phyloP scores from a whole-genome alignment of 2,329 filamentous ascomycete genomes.

The Huntiella bhutanensis region DNA sequence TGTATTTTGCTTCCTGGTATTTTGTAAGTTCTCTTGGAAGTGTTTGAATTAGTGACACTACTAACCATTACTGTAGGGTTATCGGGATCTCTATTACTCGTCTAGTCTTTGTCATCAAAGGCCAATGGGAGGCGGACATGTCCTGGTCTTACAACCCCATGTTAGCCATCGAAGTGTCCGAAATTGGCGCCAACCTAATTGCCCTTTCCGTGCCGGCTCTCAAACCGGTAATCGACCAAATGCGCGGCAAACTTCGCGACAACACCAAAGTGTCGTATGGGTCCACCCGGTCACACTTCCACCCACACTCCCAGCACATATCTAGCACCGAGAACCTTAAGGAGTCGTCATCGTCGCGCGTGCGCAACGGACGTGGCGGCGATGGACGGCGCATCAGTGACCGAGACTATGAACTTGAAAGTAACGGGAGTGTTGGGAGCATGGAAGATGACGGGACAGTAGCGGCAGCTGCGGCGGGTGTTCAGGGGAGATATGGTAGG shows the following conservation, averaged over 20 bases:
- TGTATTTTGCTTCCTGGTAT: slow-evolving; percentile 30
- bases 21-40: slow-evolving; percentile 19
- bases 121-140: slow-evolving; percentile 27
- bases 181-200: slow-evolving; percentile 30
- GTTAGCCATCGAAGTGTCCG: slow-evolving; percentile 29
- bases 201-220: slow-evolving; percentile 31
- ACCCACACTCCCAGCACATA: slow-evolving; percentile 17
- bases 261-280: slow-evolving; percentile 11
- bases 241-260: slow-evolving; percentile 16
- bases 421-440: slow-evolving; percentile 6
- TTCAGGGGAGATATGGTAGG: neutral
- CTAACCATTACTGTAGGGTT: slow-evolving; percentile 19
- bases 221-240: slow-evolving; percentile 26
- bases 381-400: neutral
- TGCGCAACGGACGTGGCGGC: slow-evolving; percentile 2
- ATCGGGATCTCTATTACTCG: slow-evolving; percentile 29
- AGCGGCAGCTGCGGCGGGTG: neutral
- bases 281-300: slow-evolving; percentile 17
- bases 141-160: slow-evolving; percentile 33
- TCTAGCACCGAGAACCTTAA: slow-evolving; percentile 12
- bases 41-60: neutral
- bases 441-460: neutral
- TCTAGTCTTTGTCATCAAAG: slow-evolving; percentile 26
- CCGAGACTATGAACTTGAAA: slow-evolving; percentile 9
- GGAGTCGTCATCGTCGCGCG: slow-evolving; percentile 1